These are phyloP conservation scores for Globisporangium spiculum DNA, from an alignment of 352 stramenopile genomes.

Conservation along the genomic window DNA sequence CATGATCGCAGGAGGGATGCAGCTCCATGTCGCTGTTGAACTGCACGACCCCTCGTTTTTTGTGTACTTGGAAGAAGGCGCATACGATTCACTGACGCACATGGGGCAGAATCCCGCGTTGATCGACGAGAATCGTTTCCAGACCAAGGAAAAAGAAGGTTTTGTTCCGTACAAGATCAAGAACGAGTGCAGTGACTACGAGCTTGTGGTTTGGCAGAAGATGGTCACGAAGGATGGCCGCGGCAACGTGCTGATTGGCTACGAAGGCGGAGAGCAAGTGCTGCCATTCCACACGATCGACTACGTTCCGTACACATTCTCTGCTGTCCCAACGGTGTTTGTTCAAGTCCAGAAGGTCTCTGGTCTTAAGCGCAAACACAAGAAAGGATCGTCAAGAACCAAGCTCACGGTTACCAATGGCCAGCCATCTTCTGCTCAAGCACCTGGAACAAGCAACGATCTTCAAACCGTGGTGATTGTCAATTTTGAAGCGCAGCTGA, in stretches of 20 bases:
- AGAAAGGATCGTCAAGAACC: conserved; percentile 21
- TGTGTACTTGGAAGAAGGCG: conserved; percentile 54
- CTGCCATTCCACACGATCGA: conserved; percentile 78
- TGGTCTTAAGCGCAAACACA: conserved; percentile 33
- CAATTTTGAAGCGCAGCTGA: conserved; percentile 78
- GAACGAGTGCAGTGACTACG: conserved; percentile 78
- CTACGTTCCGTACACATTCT: conserved; percentile 76
- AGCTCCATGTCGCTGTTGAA: conserved; percentile 76
- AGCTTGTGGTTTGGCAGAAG: conserved; percentile 81
- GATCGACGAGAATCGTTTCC: conserved; percentile 20
- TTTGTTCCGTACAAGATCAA: conserved; percentile 82
- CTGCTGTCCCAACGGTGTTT: conserved; percentile 58
- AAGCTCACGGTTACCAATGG: conserved; percentile 1
- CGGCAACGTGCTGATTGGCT: conserved; percentile 40
- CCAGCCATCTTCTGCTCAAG: background rate
- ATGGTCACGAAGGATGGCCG: conserved; percentile 53
- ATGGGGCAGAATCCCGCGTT: conserved; percentile 16
- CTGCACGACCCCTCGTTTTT: conserved; percentile 78
- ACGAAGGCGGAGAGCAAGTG: conserved; percentile 65
- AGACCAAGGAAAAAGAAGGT: conserved; percentile 44
- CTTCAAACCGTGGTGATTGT: conserved; percentile 35
- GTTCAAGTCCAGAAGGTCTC: conserved; percentile 72
- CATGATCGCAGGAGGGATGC: conserved; percentile 36
- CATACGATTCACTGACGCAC: conserved; percentile 12
- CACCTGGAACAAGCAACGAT: background rate